Base-by-base conservation (phyloP, 106 monocot species). In the Allium sativum region DNA sequence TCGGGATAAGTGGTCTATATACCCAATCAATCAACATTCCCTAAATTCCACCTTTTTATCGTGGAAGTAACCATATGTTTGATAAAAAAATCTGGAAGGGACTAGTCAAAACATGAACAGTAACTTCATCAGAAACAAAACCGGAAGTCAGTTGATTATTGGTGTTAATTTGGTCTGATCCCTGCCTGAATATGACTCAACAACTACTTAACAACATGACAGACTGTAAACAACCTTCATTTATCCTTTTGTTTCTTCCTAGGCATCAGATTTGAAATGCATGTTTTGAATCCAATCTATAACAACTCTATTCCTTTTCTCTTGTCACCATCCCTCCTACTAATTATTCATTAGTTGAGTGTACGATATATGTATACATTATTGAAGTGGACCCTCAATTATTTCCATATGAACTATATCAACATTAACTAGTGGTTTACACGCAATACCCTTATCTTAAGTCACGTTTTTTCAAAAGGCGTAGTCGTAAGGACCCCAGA, bases 181-280 rank as follows among this genome's bases (percentile, higher is more conserved):
- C 40, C 16, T 15, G 58, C 58, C 8, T 58, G 58, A 42, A 58
- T 41, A 42, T 58, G 58, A 58, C 41, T 18, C 9, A 41, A 13
- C 15, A 58, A n/a, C 58, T 15, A 58, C 58, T 58, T 17, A 40
- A 17, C 40, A 58, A 13, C 41, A 58, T 58, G 58, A 12, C 58
- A 58, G 58, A 7, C 58, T 58, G 58, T 55, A 20, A 20, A 0
- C 1, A 20, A 55, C 55, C 18, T 3, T 21, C 55, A 6, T 55
- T 21, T 21, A 17, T 55, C 17, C 16, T 20, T 55, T 16, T 16
- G 17, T 55, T 55, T 55, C 2, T 20, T 21, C 4, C 22, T 9
- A 14, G 7, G 7, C 13, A 8, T 21, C 8, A 55, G 40, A 56
- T 10, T 14, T 8, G 5, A 42, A 31, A 31, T 31, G 31, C 31